phyloP scores from a whole-genome alignment of 192 early-diverging fungal genomes.

The Cetraspora pellucida region DNA sequence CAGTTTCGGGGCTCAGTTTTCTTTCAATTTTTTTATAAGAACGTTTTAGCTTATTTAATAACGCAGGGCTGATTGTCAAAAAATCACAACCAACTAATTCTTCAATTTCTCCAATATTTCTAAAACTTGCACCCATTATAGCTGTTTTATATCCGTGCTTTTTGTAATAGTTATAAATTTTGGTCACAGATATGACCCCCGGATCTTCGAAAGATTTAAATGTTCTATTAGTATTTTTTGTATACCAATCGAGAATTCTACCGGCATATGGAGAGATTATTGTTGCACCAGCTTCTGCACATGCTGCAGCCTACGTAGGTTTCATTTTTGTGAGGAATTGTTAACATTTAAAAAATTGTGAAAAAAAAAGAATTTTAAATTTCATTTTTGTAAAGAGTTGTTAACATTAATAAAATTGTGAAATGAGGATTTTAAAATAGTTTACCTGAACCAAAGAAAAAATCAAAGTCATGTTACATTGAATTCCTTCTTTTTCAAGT shows the following conservation, averaged over 20 bases:
- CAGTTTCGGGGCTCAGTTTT: constrained; percentile 61
- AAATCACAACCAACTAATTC: constrained; percentile 96
- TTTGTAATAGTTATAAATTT: constrained; percentile 99
- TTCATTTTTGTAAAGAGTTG: not conserved
- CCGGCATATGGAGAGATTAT: constrained; percentile 99
- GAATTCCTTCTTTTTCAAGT: constrained; percentile 89
- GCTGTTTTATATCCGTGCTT: constrained; percentile 96
- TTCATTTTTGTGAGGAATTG: not conserved
- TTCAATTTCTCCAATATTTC: constrained; percentile 96
- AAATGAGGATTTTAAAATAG: too few species aligned
- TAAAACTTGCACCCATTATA: constrained; percentile 99
- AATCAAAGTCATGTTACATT: constrained; percentile 98
- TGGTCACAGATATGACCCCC: constrained; percentile 87
- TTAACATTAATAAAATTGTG: not conserved
- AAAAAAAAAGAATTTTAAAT: not conserved
- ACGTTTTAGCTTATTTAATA: constrained; percentile 79
- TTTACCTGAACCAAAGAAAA: constrained; percentile 83
- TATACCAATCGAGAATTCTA: constrained; percentile 99
- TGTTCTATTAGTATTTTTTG: constrained; percentile 81
- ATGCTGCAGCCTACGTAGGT: constrained; percentile 85
- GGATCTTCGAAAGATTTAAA: constrained; percentile 85
- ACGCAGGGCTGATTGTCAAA: constrained; percentile 92
- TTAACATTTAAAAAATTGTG: not conserved
- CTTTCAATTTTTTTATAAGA: constrained; percentile 67
- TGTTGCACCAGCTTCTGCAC: constrained; percentile 94